Conservation (phyloP, 2,329 filamentous ascomycete genomes). For the Biscogniauxia marginata region DNA sequence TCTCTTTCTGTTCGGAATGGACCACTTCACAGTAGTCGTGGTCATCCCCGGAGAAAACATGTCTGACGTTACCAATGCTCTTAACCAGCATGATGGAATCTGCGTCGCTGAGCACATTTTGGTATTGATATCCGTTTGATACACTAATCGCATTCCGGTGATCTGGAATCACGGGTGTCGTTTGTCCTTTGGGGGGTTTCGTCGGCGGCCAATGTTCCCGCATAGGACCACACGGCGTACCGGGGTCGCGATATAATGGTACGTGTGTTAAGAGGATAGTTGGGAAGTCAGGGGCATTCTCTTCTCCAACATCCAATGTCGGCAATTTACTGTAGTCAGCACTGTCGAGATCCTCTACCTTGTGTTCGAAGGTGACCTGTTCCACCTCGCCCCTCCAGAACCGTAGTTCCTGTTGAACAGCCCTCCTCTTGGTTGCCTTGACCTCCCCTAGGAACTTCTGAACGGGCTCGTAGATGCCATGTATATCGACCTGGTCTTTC, state of each 20-base stretch:
- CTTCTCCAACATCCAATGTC: constrained; percentile 42
- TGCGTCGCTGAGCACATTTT: constrained; percentile 80
- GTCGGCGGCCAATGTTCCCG: constrained; percentile 81
- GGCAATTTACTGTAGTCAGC: constrained; percentile 42
- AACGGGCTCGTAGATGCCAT: constrained; percentile 71
- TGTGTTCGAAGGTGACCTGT: constrained; percentile 56
- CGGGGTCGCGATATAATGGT: constrained; percentile 77
- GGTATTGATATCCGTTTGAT: constrained; percentile 85
- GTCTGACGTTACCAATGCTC: constrained; percentile 76
- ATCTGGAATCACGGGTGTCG: constrained; percentile 55
- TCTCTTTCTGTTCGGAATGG: constrained; percentile 67
- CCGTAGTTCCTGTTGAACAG: constrained; percentile 67
- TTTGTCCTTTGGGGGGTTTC: constrained; percentile 58
- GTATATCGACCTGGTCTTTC: constrained; percentile 50
- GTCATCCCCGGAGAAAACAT: constrained; percentile 93
- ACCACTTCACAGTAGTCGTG: constrained; percentile 95
- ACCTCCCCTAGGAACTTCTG: constrained; percentile 73
- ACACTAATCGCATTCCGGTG: constrained; percentile 77
- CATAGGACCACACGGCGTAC: constrained; percentile 82
- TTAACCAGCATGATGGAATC: constrained; percentile 75
- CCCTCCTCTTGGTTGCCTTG: constrained; percentile 62
- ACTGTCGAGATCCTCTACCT: constrained; percentile 56
- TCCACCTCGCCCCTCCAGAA: constrained; percentile 60
- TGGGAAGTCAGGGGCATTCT: constrained; percentile 67
- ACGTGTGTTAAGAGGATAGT: constrained; percentile 90